These are phyloP conservation scores for Suillus subalutaceus DNA, from an alignment of 768 basidiomycete species.

Conservation along the genomic window DNA sequence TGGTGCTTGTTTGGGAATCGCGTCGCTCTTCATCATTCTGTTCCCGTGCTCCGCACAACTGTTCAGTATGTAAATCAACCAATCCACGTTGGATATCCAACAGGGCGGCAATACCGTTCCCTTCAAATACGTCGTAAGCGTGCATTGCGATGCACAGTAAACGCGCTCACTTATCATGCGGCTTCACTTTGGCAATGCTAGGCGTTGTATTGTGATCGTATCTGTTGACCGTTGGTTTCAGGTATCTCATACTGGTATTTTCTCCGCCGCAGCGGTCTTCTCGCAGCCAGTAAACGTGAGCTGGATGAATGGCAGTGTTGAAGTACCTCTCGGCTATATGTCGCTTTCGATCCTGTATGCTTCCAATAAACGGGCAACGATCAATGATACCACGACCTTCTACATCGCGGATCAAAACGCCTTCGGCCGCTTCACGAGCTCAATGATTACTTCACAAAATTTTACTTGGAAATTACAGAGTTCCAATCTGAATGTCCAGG, in stretches of 20 bases:
- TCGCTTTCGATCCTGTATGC: constrained; percentile 50
- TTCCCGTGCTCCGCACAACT: constrained; percentile 72
- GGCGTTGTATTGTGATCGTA: constrained; percentile 45
- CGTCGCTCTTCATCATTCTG: constrained; percentile 64
- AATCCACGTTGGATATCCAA: constrained; percentile 54
- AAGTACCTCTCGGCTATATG: constrained; percentile 58
- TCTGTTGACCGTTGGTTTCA: constrained; percentile 23
- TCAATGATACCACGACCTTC: constrained; percentile 65
- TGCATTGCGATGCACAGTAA: not conserved
- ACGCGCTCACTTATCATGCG: constrained; percentile 26
- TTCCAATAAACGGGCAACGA: constrained; percentile 54
- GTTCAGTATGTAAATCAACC: constrained; percentile 65
- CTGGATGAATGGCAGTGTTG: constrained; percentile 56
- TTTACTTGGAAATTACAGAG: constrained; percentile 71
- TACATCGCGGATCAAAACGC: constrained; percentile 55
- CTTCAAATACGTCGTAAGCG: constrained; percentile 59
- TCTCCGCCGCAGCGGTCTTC: constrained; percentile 66
- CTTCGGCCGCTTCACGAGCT: constrained; percentile 62
- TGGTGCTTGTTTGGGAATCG: constrained; percentile 55
- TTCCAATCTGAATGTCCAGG: constrained; percentile 61
- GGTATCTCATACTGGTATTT: constrained; percentile 69
- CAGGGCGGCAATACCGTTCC: constrained; percentile 51
- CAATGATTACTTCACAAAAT: constrained; percentile 65
- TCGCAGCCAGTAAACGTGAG: constrained; percentile 56
- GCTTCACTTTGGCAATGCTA: constrained; percentile 54